Conservation (phyloP, 2,329 filamentous ascomycete species). For the Neonectria neomacrospora region DNA sequence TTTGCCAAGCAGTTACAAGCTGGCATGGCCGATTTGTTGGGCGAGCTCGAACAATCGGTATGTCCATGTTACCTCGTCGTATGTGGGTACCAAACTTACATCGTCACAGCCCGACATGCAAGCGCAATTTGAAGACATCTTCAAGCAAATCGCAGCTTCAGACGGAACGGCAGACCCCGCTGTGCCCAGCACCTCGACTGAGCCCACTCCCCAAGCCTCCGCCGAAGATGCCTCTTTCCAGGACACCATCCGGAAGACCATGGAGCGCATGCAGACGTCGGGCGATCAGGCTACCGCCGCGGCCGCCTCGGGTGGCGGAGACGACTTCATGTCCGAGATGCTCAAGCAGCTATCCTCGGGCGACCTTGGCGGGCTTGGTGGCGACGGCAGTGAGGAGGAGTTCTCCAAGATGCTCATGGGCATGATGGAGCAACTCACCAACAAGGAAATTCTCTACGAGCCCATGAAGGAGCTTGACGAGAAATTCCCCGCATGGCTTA, state of each 20-base stretch:
- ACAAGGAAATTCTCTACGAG: slow-evolving; percentile 98
- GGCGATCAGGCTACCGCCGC: slow-evolving; percentile 87
- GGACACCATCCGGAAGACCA: slow-evolving; percentile 91
- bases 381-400: slow-evolving; percentile 77
- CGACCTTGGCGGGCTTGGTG: slow-evolving; percentile 63
- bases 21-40: slow-evolving; percentile 87
- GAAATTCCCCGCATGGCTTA: slow-evolving; percentile 92
- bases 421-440: slow-evolving; percentile 99
- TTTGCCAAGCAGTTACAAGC: slow-evolving; percentile 89
- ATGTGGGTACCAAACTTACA: slow-evolving; percentile 8
- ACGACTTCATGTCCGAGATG: slow-evolving; percentile 92
- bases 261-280: slow-evolving; percentile 94
- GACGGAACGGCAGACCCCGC: slow-evolving; percentile 48
- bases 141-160: slow-evolving; percentile 75
- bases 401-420: slow-evolving; percentile 94
- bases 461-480: slow-evolving; percentile 97
- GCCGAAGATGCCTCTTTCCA: slow-evolving; percentile 78
- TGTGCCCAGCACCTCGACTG: slow-evolving; percentile 38
- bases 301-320: slow-evolving; percentile 70
- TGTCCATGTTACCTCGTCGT: slow-evolving; percentile 35
- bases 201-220: slow-evolving; percentile 50
- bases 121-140: slow-evolving; percentile 80
- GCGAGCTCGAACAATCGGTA: slow-evolving; percentile 73
- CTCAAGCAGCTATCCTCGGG: slow-evolving; percentile 82
- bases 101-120: slow-evolving; percentile 73